These are phyloP conservation scores for Angomonas deanei DNA, from an alignment of 208 protist genomes.

Conservation along the genomic window DNA sequence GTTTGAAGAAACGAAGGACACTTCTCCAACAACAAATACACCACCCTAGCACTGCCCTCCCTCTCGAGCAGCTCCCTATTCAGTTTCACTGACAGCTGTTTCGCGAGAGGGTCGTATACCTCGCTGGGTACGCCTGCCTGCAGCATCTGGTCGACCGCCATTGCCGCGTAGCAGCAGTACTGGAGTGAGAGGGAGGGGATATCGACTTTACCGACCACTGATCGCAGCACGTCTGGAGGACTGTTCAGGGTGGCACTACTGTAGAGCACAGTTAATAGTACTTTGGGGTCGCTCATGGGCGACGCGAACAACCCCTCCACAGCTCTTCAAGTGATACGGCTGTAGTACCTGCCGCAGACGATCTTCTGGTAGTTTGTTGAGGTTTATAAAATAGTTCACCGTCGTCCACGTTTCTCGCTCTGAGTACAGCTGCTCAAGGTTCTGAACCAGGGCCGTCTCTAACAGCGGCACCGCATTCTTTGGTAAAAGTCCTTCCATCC, in stretches of 20 bases:
- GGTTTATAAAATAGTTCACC: no score
- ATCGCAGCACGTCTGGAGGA: neutral
- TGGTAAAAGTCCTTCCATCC: no score
- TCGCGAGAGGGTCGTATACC: neutral
- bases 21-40: neutral
- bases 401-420: no score
- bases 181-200: neutral
- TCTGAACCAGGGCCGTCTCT: no score
- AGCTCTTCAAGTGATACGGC: no score
- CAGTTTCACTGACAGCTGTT: neutral
- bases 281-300: neutral
- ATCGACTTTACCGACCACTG: no score
- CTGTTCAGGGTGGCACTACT: neutral
- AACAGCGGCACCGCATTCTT: no score
- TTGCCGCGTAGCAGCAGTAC: neutral
- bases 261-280: neutral
- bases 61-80: neutral
- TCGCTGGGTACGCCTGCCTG: neutral
- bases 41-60: neutral
- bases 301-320: slow-evolving; percentile 12
- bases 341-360: no score
- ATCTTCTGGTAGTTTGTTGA: no score
- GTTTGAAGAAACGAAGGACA: neutral
- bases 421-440: no score
- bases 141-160: neutral